Percentiles rank a stretch among this genome's conserved stretches.
Conservation (phyloP, 1,139 yeast genomes). For the Kodamaea suecica region DNA sequence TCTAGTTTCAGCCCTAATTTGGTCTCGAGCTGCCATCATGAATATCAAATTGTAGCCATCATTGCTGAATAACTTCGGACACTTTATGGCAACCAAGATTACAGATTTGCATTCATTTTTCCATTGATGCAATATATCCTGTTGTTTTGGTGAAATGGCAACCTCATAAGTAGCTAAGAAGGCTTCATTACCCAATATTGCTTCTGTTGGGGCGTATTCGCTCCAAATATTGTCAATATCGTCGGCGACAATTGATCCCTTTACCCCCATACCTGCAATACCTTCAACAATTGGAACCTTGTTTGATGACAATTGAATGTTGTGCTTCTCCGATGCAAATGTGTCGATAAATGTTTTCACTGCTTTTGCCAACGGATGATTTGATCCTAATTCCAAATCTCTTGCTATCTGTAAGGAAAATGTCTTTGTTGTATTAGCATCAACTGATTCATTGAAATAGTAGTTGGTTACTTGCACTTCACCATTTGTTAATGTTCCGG, state of each 20-base stretch:
- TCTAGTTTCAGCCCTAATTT: slow-evolving; percentile 59
- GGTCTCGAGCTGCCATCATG: slow-evolving; percentile 61
- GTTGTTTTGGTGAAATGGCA: slow-evolving; percentile 23
- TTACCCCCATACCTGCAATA: slow-evolving; percentile 58
- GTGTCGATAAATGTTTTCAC: slow-evolving; percentile 42
- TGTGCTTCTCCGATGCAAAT: slow-evolving; percentile 13
- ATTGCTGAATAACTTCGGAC: slow-evolving; percentile 24
- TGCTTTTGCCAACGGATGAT: slow-evolving; percentile 68
- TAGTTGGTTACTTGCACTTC: slow-evolving; percentile 56
- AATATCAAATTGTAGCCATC: slow-evolving; percentile 38
- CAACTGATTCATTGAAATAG: slow-evolving; percentile 18
- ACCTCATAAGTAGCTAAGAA: slow-evolving; percentile 46
- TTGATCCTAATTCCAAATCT: slow-evolving; percentile 63
- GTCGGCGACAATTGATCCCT: slow-evolving; percentile 36
- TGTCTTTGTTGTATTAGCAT: slow-evolving; percentile 17
- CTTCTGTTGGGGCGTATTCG: slow-evolving; percentile 32
- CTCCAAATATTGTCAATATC: slow-evolving; percentile 25
- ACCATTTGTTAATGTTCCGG: slow-evolving; percentile 75
- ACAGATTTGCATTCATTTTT: slow-evolving; percentile 63
- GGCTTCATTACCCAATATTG: slow-evolving; percentile 64
- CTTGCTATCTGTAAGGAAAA: slow-evolving; percentile 49
- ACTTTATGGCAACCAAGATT: slow-evolving; percentile 49
- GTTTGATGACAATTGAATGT: slow-evolving; percentile 26
- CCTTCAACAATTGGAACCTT: slow-evolving; percentile 50
- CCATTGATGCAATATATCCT: slow-evolving; percentile 46